These are phyloP conservation scores for Venturia effusa DNA, from an alignment of 2,329 filamentous ascomycete genomes.

Conservation along the genomic window DNA sequence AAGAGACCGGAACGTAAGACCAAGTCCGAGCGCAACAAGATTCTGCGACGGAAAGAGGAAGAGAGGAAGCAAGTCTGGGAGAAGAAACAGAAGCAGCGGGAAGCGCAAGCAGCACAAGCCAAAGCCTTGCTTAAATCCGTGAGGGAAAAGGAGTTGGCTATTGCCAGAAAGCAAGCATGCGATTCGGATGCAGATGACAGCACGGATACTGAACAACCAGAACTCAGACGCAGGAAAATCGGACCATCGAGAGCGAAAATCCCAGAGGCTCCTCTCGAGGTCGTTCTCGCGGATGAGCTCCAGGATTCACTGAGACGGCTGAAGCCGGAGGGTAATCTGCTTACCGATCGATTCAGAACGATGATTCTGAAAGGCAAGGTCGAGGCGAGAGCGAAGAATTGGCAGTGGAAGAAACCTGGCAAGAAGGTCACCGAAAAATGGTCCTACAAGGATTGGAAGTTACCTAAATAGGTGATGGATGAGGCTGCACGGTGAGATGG, in stretches of 20 bases:
- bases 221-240: slow-evolving; percentile 59
- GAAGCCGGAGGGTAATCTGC: slow-evolving; percentile 89
- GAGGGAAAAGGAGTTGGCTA: background rate
- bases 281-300: slow-evolving; percentile 39
- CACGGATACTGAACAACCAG: slow-evolving; percentile 23
- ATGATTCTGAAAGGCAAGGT: slow-evolving; percentile 82
- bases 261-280: slow-evolving; percentile 52
- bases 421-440: slow-evolving; percentile 86
- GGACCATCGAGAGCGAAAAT: slow-evolving; percentile 49
- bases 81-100: slow-evolving; percentile 42
- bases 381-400: slow-evolving; percentile 67
- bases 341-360: slow-evolving; percentile 85
- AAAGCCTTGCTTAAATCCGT: slow-evolving; percentile 20
- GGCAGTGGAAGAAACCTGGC: slow-evolving; percentile 74
- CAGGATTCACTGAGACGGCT: slow-evolving; percentile 38
- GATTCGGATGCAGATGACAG: background rate
- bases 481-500: background rate
- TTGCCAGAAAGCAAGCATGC: background rate
- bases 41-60: slow-evolving; percentile 37
- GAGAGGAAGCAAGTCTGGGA: slow-evolving; percentile 54
- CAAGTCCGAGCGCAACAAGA: slow-evolving; percentile 13
- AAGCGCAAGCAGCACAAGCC: slow-evolving; percentile 18
- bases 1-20: slow-evolving; percentile 14
- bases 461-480: slow-evolving; percentile 21
- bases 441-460: slow-evolving; percentile 87